Evolutionary conservation across 768 basidiomycete species (phyloP).

Genomic region (Jaapia argillacea): DNA sequence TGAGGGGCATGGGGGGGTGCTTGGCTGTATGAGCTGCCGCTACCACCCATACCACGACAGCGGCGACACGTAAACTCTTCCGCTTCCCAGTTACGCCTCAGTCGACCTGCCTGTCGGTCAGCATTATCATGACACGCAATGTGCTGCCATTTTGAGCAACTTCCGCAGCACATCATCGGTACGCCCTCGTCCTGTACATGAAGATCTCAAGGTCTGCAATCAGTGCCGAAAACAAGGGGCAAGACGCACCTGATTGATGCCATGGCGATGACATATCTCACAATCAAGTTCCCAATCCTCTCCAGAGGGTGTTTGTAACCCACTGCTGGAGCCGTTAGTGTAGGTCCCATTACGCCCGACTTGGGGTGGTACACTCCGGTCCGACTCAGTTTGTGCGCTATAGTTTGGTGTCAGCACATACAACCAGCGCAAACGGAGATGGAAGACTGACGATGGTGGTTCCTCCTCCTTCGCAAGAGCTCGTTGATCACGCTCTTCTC

Average conservation of each 20-base stretch:
- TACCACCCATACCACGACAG: constrained; percentile 22
- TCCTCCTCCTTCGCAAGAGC: constrained; percentile 17
- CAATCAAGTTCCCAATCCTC: constrained; percentile 86
- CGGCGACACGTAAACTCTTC: constrained; percentile 72
- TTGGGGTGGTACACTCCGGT: no score
- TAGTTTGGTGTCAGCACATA: no score
- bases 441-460: no score
- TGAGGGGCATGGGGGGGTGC: not conserved
- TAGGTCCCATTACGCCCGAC: no score
- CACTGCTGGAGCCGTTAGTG: constrained; percentile 23
- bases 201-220: constrained; percentile 6
- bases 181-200: constrained; percentile 68
- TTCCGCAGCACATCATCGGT: constrained; percentile 74
- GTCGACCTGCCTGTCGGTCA: constrained; percentile 54
- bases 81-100: constrained; percentile 72
- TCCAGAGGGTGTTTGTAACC: constrained; percentile 40
- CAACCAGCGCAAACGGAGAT: no score
- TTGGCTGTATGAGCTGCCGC: not conserved
- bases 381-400: no score
- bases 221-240: no score
- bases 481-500: constrained; percentile 23
- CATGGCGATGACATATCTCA: constrained; percentile 69
- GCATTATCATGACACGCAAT: constrained; percentile 72
- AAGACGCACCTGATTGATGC: constrained; percentile 52
- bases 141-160: constrained; percentile 86